phyloP scores from a whole-genome alignment of 2,329 filamentous ascomycete species.

The Aureobasidium sp. region DNA sequence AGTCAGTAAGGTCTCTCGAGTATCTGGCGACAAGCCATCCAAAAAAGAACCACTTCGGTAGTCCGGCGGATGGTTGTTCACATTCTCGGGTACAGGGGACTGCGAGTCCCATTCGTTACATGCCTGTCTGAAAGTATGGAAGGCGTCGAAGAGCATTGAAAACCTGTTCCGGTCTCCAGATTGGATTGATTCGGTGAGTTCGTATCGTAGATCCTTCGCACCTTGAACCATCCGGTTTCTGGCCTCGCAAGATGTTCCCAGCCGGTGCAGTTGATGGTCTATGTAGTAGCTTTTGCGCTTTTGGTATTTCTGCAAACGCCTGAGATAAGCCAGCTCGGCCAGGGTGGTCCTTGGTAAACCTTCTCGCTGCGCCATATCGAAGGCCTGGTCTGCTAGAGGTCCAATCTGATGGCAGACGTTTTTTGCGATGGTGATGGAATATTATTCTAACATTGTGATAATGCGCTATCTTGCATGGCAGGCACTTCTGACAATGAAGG shows the following conservation, averaged over 20 bases:
- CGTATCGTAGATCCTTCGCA: constrained; percentile 65
- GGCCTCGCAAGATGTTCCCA: constrained; percentile 64
- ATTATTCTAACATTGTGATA: constrained; percentile 18
- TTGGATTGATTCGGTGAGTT: constrained; percentile 69
- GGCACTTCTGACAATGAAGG: constrained; percentile 13
- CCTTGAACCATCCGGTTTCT: constrained; percentile 67
- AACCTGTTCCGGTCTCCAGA: constrained; percentile 73
- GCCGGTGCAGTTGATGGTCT: constrained; percentile 64
- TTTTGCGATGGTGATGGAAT: constrained; percentile 1
- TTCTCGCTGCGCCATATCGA: constrained; percentile 8
- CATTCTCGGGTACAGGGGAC: neutral
- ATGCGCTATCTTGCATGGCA: constrained; percentile 16
- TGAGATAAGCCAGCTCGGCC: constrained; percentile 69
- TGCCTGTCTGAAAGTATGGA: constrained; percentile 56
- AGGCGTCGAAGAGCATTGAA: constrained; percentile 63
- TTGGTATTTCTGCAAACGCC: constrained; percentile 71
- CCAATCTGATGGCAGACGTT: constrained; percentile 12
- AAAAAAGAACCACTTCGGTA: constrained; percentile 39
- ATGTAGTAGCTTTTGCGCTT: constrained; percentile 70
- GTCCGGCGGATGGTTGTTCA: neutral
- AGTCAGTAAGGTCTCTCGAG: constrained; percentile 65
- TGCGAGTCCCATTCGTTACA: constrained; percentile 31
- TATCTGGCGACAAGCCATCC: constrained; percentile 65
- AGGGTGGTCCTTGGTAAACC: constrained; percentile 26
- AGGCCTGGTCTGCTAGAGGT: constrained; percentile 13